Evolutionary conservation across 192 early-diverging fungal genomes (phyloP), one percentile per base, ranked within the genome.

Genomic region (Coemansia sp.): DNA sequence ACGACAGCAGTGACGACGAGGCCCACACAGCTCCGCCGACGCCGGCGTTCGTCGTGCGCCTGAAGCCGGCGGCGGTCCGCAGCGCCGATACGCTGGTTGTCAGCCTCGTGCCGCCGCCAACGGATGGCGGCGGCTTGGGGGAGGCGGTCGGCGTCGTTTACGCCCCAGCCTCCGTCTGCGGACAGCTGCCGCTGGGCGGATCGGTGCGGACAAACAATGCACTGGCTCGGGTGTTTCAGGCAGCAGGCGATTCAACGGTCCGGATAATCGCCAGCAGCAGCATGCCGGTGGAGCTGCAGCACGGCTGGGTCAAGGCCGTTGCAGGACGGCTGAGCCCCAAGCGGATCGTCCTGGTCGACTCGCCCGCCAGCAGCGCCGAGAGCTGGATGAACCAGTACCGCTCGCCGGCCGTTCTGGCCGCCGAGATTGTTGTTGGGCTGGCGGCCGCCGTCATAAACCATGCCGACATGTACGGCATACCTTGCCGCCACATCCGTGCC

Each of bases 1-100:
- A 65, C 61, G 64, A 56, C 50, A 62, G 60, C 45, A 73, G 69
- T 62, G 69, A 73, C 21, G 49, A 50, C 32, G 69, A 72, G 7
- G 7, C 11, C 16, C 0, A 38, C n/a, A 12, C 26, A 8, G 21
- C 27, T 2, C 5, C 23, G 8, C 19, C 37, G 6, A 2, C 38
- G 17, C 57, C 39, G 21, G 19, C 21, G 20, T 58, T 53, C 19
- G 57, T 63, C 3, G 56, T 72, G 10, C 68, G 68, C 3, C 30
- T 60, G 16, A 38, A 33, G 23, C 56, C 55, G 6, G 9, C 13
- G 27, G 26, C 34, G 18, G 14, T n/a, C 13, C 12, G 18, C 2
- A 10, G 18, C 8, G 10, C 36, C 4, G 38, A 20, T 18, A 72
- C 68, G 16, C 33, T 73, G 7, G 46, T 61, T 8, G 54, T 73